Conservation (phyloP, 2,329 filamentous ascomycete genomes). For the Huntiella bhutanensis region DNA sequence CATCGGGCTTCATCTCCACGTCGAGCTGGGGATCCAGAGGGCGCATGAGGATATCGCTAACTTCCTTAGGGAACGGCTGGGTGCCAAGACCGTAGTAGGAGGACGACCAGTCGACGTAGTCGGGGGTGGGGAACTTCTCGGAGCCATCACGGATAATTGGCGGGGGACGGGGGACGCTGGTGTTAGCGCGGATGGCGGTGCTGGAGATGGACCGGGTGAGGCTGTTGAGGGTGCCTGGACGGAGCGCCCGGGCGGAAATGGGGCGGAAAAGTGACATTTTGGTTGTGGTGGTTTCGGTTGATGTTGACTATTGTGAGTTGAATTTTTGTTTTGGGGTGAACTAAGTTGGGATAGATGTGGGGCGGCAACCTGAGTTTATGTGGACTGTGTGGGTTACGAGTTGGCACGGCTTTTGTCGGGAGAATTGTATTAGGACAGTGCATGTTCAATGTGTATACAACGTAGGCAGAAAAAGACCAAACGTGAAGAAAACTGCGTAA, state of each 20-base stretch:
- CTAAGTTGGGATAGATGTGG: neutral
- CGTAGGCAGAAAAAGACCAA: neutral
- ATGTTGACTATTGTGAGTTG: neutral
- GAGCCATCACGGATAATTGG: constrained; percentile 6
- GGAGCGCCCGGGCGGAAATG: no score
- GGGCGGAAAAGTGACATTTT: no score
- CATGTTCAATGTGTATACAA: neutral
- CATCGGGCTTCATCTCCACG: constrained; percentile 94
- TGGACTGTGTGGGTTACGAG: neutral
- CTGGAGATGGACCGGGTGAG: neutral
- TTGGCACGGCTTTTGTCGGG: neutral
- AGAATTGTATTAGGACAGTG: neutral
- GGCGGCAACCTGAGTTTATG: neutral
- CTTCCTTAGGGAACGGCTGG: constrained; percentile 50
- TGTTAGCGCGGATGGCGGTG: neutral
- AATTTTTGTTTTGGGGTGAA: neutral
- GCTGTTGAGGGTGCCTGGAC: no score
- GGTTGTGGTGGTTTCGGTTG: no score
- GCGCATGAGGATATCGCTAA: constrained; percentile 46
- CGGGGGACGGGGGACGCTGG: neutral
- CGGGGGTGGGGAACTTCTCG: constrained; percentile 1
- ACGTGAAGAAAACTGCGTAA: neutral
- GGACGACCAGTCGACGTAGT: constrained; percentile 52
- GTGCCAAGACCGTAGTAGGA: constrained; percentile 66
- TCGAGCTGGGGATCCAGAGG: constrained; percentile 47